phyloP scores from a whole-genome alignment of 2,329 filamentous ascomycete species.

The Pochonia chlamydosporia region DNA sequence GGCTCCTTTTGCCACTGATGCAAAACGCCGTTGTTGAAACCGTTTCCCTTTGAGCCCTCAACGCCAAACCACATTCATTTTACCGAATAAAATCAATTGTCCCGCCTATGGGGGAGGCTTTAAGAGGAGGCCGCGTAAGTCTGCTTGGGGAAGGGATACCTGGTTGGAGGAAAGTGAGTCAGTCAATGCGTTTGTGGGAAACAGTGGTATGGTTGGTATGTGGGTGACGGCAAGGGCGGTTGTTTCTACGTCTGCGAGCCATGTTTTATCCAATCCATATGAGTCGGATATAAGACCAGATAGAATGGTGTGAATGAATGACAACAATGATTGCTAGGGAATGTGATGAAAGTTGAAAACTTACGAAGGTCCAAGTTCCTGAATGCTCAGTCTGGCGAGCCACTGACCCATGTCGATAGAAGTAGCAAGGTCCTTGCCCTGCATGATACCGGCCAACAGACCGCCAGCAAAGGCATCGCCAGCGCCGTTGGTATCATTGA shows the following conservation, averaged over 20 bases:
- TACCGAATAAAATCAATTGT: constrained; percentile 4
- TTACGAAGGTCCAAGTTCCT: constrained; percentile 94
- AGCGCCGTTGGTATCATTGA: constrained; percentile 94
- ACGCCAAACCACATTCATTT: constrained; percentile 32
- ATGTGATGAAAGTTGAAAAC: constrained; percentile 32
- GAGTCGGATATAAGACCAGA: background rate
- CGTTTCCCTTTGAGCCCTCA: constrained; percentile 34
- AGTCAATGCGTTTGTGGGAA: constrained; percentile 4
- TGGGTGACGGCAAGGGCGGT: background rate
- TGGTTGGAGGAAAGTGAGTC: constrained; percentile 25
- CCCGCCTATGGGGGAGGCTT: constrained; percentile 16
- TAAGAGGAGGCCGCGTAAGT: constrained; percentile 52
- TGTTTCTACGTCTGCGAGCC: background rate
- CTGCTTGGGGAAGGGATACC: constrained; percentile 79
- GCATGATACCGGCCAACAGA: constrained; percentile 81
- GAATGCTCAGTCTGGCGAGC: constrained; percentile 89
- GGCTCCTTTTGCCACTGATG: constrained; percentile 24
- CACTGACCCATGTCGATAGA: constrained; percentile 91
- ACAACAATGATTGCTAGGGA: background rate
- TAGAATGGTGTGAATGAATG: constrained; percentile 2
- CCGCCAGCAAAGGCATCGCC: constrained; percentile 96
- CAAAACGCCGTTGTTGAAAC: constrained; percentile 51
- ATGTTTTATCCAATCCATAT: background rate
- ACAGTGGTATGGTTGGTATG: background rate
- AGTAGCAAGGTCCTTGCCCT: constrained; percentile 73